Conservation (phyloP, 108 stramenopile genomes). For the Epipyxis sp. region DNA sequence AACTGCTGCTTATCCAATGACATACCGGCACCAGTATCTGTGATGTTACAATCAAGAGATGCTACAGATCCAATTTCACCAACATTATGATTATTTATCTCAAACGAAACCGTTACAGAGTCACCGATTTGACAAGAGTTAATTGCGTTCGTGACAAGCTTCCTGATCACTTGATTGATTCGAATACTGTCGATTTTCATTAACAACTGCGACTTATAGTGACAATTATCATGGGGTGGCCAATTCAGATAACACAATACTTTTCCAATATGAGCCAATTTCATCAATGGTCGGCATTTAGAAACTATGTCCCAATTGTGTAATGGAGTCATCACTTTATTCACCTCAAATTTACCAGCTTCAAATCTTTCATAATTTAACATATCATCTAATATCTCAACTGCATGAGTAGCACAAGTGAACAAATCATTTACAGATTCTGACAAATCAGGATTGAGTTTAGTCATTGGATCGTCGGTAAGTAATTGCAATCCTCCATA, state of each 20-base stretch:
- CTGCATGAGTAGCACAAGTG: no score
- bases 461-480: neutral
- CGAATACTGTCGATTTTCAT: neutral
- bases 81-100: neutral
- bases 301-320: no score
- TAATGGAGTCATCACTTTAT: no score
- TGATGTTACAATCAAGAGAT: slow-evolving; percentile 8
- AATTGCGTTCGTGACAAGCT: slow-evolving; percentile 23
- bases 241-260: no score
- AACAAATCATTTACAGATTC: no score
- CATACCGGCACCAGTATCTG: slow-evolving; percentile 63
- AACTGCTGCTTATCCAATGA: slow-evolving; percentile 50
- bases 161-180: slow-evolving; percentile 19
- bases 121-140: slow-evolving; percentile 5
- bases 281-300: no score
- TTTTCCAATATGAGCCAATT: no score
- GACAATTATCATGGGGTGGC: neutral
- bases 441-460: neutral
- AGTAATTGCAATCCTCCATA: neutral
- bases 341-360: neutral
- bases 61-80: neutral
- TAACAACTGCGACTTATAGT: neutral
- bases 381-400: no score
- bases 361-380: no score
- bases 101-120: neutral